Evolutionary conservation across 148 eudicot genomes (phyloP).

Genomic region (Rheum nobile): DNA sequence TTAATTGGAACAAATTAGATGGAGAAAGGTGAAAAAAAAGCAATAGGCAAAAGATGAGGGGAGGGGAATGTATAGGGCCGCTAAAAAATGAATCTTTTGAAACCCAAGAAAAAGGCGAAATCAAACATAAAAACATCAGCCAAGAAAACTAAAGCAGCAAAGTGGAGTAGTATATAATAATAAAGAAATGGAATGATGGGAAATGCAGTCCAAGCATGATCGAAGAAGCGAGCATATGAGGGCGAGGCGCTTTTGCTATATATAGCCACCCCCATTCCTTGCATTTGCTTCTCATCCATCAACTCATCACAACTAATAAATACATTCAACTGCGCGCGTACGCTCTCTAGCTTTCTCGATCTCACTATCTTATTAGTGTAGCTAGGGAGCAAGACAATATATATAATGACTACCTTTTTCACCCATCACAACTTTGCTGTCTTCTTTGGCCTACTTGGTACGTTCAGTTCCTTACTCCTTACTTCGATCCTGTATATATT

Average conservation of each 20-base stretch:
- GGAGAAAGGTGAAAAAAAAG: background rate
- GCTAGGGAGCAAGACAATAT: background rate
- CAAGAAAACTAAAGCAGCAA: background rate
- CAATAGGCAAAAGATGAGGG: background rate
- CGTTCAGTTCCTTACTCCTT: background rate
- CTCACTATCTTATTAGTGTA: background rate
- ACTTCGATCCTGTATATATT: too few relatives aligned
- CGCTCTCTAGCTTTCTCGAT: background rate
- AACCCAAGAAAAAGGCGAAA: background rate
- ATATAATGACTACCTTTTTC: background rate
- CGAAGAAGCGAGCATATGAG: background rate
- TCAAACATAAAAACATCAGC: conserved; percentile 5
- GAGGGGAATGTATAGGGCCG: background rate
- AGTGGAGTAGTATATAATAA: too few relatives aligned
- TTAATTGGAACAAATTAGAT: background rate
- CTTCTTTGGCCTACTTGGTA: background rate
- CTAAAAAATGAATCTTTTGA: background rate
- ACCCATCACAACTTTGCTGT: conserved; percentile 1
- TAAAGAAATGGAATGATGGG: background rate
- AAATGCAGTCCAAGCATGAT: background rate
- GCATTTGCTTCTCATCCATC: background rate
- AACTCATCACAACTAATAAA: background rate
- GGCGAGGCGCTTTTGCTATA: background rate
- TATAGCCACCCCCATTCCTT: background rate
- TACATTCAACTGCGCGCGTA: too few relatives aligned